Evolutionary conservation across 2,329 filamentous ascomycete genomes (phyloP).

Genomic region (Phialocephala subalpina): DNA sequence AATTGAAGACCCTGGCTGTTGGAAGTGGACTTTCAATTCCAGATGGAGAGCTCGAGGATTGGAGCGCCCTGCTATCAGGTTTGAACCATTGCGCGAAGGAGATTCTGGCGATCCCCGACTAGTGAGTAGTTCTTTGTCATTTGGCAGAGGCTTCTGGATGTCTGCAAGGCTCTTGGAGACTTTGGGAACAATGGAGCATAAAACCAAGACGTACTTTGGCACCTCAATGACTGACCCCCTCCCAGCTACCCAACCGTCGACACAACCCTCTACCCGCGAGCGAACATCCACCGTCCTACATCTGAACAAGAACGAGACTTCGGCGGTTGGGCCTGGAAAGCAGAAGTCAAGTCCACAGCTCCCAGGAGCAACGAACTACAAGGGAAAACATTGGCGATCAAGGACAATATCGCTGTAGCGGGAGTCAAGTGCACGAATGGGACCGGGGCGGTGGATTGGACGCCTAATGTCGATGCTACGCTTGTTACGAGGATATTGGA

Average conservation of each 20-base stretch:
- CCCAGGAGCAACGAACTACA: conserved; percentile 29
- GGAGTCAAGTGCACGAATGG: conserved; percentile 39
- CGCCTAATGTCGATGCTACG: conserved; percentile 35
- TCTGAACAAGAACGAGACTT: conserved; percentile 27
- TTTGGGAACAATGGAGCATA: too few relatives aligned
- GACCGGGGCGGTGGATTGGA: conserved; percentile 34
- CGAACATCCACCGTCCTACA: conserved; percentile 31
- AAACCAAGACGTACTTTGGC: too few relatives aligned
- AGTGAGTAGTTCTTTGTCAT: neutral
- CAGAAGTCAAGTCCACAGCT: conserved; percentile 50
- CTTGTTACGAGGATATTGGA: conserved; percentile 36
- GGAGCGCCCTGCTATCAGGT: conserved; percentile 32
- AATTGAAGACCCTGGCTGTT: conserved; percentile 29
- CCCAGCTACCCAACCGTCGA: conserved; percentile 28
- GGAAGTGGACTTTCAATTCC: conserved; percentile 29
- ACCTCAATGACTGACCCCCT: too few relatives aligned
- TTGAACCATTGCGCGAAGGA: conserved; percentile 37
- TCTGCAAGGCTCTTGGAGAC: too few relatives aligned
- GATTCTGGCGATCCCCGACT: conserved; percentile 33
- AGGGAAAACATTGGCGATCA: conserved; percentile 34
- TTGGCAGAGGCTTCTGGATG: too few relatives aligned
- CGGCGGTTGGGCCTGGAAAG: conserved; percentile 51
- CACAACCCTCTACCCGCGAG: conserved; percentile 34
- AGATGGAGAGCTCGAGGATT: conserved; percentile 29
- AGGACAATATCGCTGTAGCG: conserved; percentile 38